Evolutionary conservation across 2,329 filamentous ascomycete species (phyloP).

Genomic region (Phaeosphaeriaceae sp.): DNA sequence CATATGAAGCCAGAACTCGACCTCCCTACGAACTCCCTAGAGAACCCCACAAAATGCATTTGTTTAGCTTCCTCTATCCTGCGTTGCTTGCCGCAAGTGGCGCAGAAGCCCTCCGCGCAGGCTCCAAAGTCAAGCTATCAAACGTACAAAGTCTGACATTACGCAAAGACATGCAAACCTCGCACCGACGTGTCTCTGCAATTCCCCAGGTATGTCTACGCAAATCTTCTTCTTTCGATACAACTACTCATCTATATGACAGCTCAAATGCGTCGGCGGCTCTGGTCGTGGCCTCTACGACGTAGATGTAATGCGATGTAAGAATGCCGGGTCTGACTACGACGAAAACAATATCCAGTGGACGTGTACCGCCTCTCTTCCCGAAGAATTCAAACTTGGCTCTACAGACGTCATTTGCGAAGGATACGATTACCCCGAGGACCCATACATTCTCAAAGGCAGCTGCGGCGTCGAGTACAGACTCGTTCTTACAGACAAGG

Average conservation of each 20-base stretch:
- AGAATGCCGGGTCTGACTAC: conserved; percentile 83
- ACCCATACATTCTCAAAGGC: conserved; percentile 86
- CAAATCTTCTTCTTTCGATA: background rate
- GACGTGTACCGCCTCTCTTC: conserved; percentile 76
- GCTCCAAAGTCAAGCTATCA: conserved; percentile 64
- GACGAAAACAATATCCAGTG: conserved; percentile 85
- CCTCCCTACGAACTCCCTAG: too few relatives aligned
- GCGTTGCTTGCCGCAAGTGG: conserved; percentile 40
- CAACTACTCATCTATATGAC: conserved; percentile 13
- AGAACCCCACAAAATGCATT: conserved; percentile 33
- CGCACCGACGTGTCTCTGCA: conserved; percentile 75
- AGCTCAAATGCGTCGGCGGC: conserved; percentile 77
- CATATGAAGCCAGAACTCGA: too few relatives aligned
- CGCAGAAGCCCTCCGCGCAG: conserved; percentile 41
- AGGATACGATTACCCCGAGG: conserved; percentile 77
- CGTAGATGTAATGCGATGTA: conserved; percentile 86
- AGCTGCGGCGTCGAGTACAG: conserved; percentile 93
- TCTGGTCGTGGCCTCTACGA: conserved; percentile 67
- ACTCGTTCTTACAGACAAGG: conserved; percentile 76
- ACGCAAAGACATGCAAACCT: conserved; percentile 70
- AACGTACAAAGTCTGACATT: conserved; percentile 81
- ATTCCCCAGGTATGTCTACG: conserved; percentile 61
- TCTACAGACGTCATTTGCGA: conserved; percentile 92
- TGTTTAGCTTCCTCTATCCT: conserved; percentile 36
- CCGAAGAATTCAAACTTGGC: conserved; percentile 74